phyloP scores from a whole-genome alignment of 2,329 filamentous ascomycete species.

The Neonectria sp. region DNA sequence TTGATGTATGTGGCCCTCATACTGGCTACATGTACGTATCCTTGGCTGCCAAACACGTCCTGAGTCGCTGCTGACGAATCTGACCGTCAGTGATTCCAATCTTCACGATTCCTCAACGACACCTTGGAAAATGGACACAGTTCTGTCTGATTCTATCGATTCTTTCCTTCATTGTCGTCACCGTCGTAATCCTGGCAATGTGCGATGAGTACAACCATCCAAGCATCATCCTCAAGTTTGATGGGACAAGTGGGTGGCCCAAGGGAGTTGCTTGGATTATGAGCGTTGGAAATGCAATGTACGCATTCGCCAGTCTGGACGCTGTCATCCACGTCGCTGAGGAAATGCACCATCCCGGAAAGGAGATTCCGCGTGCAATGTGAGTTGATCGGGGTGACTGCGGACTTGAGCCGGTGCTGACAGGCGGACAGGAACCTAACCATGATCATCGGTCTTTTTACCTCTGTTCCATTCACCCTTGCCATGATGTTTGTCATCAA shows the following conservation, averaged over 20 bases:
- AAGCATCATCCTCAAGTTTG: conserved; percentile 23
- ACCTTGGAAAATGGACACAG: conserved; percentile 35
- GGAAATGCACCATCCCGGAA: conserved; percentile 33
- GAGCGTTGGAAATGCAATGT: conserved; percentile 37
- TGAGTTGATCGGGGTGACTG: not conserved
- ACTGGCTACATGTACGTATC: too few relatives aligned
- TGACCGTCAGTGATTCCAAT: conserved; percentile 34
- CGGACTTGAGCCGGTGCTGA: not conserved
- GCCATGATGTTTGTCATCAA: conserved; percentile 45
- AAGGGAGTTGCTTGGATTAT: conserved; percentile 36
- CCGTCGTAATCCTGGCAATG: conserved; percentile 28
- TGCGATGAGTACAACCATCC: conserved; percentile 20
- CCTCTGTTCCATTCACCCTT: conserved; percentile 47
- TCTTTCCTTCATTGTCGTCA: conserved; percentile 28
- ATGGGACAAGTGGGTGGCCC: conserved; percentile 33
- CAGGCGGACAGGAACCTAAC: conserved; percentile 21
- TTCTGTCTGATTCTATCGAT: conserved; percentile 31
- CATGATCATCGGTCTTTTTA: conserved; percentile 46
- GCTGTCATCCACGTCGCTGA: conserved; percentile 36
- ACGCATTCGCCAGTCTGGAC: conserved; percentile 35
- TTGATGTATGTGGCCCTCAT: conserved; percentile 20
- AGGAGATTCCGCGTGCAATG: conserved; percentile 32
- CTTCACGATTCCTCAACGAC: conserved; percentile 37
- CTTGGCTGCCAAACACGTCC: too few relatives aligned
- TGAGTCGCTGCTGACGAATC: too few relatives aligned